Base-by-base conservation (phyloP, 495 filamentous ascomycete genomes). In the Aspergillus mulundensis region DNA sequence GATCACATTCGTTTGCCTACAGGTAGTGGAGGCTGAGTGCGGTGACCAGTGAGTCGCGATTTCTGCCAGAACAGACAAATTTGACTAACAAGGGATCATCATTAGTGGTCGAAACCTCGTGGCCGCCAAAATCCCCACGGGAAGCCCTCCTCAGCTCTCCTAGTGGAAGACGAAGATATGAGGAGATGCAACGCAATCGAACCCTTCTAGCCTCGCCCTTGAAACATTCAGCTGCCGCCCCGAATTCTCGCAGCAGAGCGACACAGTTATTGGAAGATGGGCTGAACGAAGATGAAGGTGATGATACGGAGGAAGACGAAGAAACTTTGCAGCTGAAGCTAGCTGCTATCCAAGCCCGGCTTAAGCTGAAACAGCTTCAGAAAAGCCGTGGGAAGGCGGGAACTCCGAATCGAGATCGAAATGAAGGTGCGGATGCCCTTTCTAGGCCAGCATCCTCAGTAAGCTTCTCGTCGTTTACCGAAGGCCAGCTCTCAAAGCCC, bases 321-420 rank as follows among this genome's bases (percentile, higher is more conserved):
- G 92, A 97, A 69, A 91, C 84, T 1, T 68, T 97, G 28, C 77
- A 92, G 57, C 75, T 98, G 58, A 82, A 93, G 63, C 73, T 98
- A 20, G 83, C 88, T 47, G 89, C 86, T 49, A 93, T 98, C 48
- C 84, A 97, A 63, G 89, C 92, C 5, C 84, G 85, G 57, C 74
- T 97, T 44, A 96, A 89, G 72, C 75, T 98, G 60, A 97, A 97
- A 69, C 89, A 87, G 64, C 71, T 97, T 5, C 88, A 89, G 66
- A 85, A 84, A 58, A 76, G 63, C 39, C 73, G 74, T 40, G 70
- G 66, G 25, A 74, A 74, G 48, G 65, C 73, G 15, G 60, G 60
- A 2, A 66, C 63, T 15, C 44, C 62, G 10, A 62, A 48, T 28
- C 67, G 61, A 0, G 57, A 65, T 21, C 40, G 51, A 14, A 60